Conservation (phyloP, 2,329 filamentous ascomycete species). For the Arthrobotrys entomopaga region DNA sequence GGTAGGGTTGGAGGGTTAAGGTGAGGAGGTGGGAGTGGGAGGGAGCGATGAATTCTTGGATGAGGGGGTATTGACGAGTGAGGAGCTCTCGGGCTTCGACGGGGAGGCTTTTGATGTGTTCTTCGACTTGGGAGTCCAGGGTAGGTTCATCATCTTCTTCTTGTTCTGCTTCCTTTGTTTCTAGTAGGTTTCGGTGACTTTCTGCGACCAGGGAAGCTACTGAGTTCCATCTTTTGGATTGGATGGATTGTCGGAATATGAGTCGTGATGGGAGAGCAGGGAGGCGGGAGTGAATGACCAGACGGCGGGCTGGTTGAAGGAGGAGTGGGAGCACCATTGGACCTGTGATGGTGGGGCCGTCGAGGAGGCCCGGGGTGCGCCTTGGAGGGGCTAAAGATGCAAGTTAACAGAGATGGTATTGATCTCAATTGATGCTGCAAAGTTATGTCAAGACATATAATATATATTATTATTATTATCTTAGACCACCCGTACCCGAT, state of each 20-base stretch:
- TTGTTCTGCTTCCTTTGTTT: background rate
- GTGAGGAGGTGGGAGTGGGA: constrained; percentile 74
- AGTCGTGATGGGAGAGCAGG: constrained; percentile 12
- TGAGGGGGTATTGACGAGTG: constrained; percentile 60
- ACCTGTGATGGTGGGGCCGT: background rate
- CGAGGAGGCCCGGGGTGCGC: no score
- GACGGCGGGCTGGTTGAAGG: constrained; percentile 34
- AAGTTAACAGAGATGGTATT: no score
- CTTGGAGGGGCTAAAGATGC: no score
- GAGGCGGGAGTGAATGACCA: constrained; percentile 31
- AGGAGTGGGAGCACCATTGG: constrained; percentile 42
- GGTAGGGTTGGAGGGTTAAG: constrained; percentile 66
- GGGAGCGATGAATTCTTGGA: constrained; percentile 70
- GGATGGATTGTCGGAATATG: constrained; percentile 1
- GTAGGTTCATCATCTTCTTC: background rate
- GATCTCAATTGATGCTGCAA: no score
- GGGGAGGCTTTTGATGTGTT: constrained; percentile 62
- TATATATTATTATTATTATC: no score
- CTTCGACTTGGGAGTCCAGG: constrained; percentile 56
- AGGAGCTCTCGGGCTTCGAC: constrained; percentile 65
- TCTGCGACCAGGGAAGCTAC: background rate
- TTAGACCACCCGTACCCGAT: no score
- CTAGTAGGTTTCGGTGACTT: background rate
- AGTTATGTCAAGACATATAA: no score
- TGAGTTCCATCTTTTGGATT: constrained; percentile 25